phyloP scores from a whole-genome alignment of 2,329 filamentous ascomycete species.

The Epichloe sibirici region DNA sequence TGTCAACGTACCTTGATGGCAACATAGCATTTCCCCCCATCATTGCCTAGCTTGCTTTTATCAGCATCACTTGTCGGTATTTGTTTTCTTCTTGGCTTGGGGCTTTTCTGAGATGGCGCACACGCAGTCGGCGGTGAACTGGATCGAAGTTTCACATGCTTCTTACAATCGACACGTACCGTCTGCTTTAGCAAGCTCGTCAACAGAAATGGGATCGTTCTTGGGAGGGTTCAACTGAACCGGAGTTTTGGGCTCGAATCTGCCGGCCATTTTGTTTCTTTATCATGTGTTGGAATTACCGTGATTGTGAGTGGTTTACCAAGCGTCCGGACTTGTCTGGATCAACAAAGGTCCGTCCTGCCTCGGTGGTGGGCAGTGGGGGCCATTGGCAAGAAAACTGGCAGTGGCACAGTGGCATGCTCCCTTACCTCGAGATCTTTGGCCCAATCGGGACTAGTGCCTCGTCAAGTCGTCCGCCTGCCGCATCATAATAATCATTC shows the following conservation, averaged over 20 bases:
- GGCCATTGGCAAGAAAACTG: background rate
- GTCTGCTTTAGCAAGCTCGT: constrained; percentile 69
- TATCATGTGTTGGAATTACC: background rate
- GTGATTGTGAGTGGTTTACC: constrained; percentile 1
- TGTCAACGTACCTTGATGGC: constrained; percentile 51
- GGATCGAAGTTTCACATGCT: background rate
- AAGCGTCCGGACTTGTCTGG: background rate
- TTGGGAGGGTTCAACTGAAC: constrained; percentile 74
- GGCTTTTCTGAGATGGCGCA: background rate
- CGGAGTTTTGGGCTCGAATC: constrained; percentile 67
- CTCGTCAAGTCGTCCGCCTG: background rate
- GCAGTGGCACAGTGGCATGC: background rate
- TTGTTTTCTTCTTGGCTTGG: background rate
- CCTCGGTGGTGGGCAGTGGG: background rate
- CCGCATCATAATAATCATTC: background rate
- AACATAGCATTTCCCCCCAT: constrained; percentile 54
- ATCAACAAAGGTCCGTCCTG: background rate
- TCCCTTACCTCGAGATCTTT: constrained; percentile 6
- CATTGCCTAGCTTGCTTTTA: constrained; percentile 37
- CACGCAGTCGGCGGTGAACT: background rate
- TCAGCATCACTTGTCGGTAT: background rate
- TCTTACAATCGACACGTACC: constrained; percentile 41
- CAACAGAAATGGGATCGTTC: constrained; percentile 69
- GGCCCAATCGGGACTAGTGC: constrained; percentile 8
- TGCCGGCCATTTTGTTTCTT: constrained; percentile 37